phyloP scores from a whole-genome alignment of 1,139 yeast genomes.

The Pneumocystis murina region DNA sequence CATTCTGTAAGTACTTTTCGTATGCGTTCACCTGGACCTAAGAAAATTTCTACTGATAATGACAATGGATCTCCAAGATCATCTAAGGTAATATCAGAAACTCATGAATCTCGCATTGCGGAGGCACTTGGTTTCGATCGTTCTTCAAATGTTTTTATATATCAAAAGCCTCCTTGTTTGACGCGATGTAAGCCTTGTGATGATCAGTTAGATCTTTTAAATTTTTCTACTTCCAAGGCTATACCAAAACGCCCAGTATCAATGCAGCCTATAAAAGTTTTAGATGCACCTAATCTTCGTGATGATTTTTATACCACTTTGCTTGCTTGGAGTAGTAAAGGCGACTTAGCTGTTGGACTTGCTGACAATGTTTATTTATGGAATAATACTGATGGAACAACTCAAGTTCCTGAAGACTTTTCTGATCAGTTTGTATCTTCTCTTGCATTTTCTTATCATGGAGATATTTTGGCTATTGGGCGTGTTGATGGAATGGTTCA shows the following conservation, averaged over 20 bases:
- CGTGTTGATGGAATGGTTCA: slow-evolving; percentile 38
- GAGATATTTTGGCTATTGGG: slow-evolving; percentile 42
- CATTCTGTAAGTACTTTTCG: slow-evolving; percentile 1
- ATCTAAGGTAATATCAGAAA: not conserved
- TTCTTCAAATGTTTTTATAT: not conserved
- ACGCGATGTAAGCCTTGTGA: not conserved
- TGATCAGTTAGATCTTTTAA: not conserved
- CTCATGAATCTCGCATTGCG: not conserved
- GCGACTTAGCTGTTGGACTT: slow-evolving; percentile 54
- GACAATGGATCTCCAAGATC: not conserved
- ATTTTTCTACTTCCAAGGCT: not conserved
- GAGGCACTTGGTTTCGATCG: not conserved
- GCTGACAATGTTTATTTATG: slow-evolving; percentile 49
- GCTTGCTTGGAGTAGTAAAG: slow-evolving; percentile 48
- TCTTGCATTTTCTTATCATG: slow-evolving; percentile 33
- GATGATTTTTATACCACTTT: slow-evolving; percentile 72
- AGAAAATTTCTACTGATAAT: not conserved
- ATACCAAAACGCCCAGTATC: slow-evolving; percentile 3
- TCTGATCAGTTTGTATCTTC: slow-evolving; percentile 32
- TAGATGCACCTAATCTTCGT: slow-evolving; percentile 62
- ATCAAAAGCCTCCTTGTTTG: not conserved
- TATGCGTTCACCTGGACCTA: not conserved
- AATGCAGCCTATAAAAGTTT: slow-evolving; percentile 24
- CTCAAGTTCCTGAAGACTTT: slow-evolving; percentile 17
- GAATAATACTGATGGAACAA: slow-evolving; percentile 31